These are phyloP conservation scores for Schizophyllum commune DNA, from an alignment of 1,284 basidiomycete species.

Conservation along the genomic window DNA sequence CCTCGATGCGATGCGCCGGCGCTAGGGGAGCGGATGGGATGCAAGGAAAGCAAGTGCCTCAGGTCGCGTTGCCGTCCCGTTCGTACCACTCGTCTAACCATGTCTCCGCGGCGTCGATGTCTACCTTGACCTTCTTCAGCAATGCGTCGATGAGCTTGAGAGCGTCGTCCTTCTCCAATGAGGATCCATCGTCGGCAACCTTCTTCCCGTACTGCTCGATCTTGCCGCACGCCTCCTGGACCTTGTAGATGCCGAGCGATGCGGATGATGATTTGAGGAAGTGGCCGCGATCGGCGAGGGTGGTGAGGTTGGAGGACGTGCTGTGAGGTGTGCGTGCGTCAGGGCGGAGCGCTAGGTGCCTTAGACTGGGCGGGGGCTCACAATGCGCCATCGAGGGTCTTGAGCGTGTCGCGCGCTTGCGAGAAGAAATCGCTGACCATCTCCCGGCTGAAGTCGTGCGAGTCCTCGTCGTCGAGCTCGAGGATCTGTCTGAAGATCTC, in stretches of 20 bases:
- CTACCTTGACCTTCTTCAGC: constrained; percentile 3
- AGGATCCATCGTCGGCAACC: not conserved
- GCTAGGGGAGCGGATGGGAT: not conserved
- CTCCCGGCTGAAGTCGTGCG: constrained; percentile 8
- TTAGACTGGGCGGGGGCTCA: not conserved
- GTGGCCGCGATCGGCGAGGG: constrained; percentile 10
- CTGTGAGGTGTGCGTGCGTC: not conserved
- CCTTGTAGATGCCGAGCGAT: constrained; percentile 8
- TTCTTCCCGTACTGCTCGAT: constrained; percentile 7
- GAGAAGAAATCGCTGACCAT: constrained; percentile 11
- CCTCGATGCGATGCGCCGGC: not conserved
- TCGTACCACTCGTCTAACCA: constrained; percentile 11
- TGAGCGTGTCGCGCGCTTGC: constrained; percentile 7
- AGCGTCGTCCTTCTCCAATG: not conserved
- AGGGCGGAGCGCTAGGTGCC: not conserved
- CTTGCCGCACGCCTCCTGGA: constrained; percentile 6
- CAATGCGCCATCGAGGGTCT: constrained; percentile 8
- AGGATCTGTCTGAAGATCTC: constrained; percentile 12
- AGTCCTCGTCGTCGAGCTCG: constrained; percentile 13
- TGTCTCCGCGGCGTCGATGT: constrained; percentile 7
- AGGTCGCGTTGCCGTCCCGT: not conserved
- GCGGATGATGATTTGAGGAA: constrained; percentile 12
- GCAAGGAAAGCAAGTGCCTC: not conserved
- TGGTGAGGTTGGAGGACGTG: constrained; percentile 5
- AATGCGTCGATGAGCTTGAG: constrained; percentile 5